phyloP scores from a whole-genome alignment of 23 red algal genomes.

The Gracilariopsis chorda region DNA sequence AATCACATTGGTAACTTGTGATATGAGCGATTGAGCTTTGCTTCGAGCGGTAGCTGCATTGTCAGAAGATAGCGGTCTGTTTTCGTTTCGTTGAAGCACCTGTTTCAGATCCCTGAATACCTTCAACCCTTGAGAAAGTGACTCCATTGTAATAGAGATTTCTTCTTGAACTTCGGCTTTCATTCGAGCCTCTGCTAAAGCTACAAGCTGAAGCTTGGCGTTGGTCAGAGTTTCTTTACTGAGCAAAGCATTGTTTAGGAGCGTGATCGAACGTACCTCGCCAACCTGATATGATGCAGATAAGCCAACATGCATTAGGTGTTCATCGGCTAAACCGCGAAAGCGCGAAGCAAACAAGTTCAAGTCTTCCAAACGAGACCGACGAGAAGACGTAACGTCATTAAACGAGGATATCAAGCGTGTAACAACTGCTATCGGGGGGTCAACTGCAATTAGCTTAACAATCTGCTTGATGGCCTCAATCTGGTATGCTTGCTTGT shows the following conservation, averaged over 20 bases:
- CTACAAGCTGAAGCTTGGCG: neutral
- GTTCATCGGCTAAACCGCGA: neutral
- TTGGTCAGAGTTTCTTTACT: neutral
- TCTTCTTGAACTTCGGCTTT: no score
- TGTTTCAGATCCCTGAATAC: no score
- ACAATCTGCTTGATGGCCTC: neutral
- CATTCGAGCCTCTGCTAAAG: neutral
- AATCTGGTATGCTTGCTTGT: neutral
- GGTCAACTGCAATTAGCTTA: neutral
- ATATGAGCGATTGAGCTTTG: no score
- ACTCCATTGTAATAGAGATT: no score
- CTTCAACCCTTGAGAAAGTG: no score
- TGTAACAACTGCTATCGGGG: neutral
- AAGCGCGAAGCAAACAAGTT: neutral
- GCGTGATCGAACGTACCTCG: neutral
- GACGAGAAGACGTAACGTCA: neutral
- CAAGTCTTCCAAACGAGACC: neutral
- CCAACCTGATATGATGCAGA: neutral
- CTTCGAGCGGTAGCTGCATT: no score
- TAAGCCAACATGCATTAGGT: neutral
- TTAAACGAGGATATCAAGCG: conserved; percentile 1
- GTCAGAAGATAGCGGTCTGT: no score
- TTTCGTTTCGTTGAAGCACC: no score
- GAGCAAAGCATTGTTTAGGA: neutral
- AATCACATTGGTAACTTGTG: no score